Evolutionary conservation across 345 rosid species (phyloP), one percentile per base, ranked within the genome.

Genomic region (Pugionium dolabratum): DNA sequence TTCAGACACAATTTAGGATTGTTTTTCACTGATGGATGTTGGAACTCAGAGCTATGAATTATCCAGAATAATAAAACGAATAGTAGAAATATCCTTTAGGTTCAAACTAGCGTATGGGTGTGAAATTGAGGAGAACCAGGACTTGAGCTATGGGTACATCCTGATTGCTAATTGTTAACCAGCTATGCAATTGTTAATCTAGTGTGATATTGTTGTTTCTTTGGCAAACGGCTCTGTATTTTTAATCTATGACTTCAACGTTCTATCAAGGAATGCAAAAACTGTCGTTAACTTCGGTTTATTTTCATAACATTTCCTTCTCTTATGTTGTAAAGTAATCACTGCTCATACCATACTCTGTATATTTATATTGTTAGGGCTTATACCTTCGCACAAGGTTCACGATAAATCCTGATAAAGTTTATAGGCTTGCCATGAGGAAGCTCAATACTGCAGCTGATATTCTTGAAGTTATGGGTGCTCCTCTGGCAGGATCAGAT

Each of bases 381-480:
- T 79, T 88, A 7, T 90, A 90, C 72, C 18, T 90, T 61, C 92
- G 95, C n/a, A 70, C 97, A 40, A 86, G 99, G 69, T 76, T 88
- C 64, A 88, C 84, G 0, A 82, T 94, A 75, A 94, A 90, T 78
- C 96, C 99, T 7, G 97, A 90, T 75, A 88, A 77, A 81, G 92
- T 88, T 49, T 93, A 88, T 74, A 82, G 97, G 82, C 88, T 88
- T 54, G 89, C 95, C 34, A 90, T 90, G 97, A 83, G 86, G 68
- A 85, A 61, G 80, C 96, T 94, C 28, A 90, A 94, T 70, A 85
- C 92, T 26, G 76, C 90, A 57, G 96, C 97, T 75, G 95, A 85
- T 44, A 85, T 84, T 80, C 99, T 94, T 47, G 99, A 94, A 79
- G 95, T 90, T 65, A 90, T 94, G 97, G 99, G 96, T 63, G 98